Conservation (phyloP, 345 rosid species). For the Eucalyptus coolabah region DNA sequence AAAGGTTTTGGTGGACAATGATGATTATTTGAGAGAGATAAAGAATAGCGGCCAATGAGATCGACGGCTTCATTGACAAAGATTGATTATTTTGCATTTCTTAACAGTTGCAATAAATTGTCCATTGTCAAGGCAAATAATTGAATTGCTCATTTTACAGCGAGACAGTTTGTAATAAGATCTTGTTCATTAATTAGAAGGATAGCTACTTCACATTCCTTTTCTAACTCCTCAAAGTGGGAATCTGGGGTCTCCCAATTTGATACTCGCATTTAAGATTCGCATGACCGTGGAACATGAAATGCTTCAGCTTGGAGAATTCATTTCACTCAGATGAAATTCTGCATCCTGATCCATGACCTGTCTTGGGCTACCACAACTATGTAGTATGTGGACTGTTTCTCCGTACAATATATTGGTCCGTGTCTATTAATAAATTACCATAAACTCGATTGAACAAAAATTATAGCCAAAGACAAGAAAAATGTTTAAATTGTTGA, state of each 20-base stretch:
- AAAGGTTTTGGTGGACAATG: constrained; percentile 31
- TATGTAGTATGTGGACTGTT: neutral
- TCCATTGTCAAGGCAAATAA: neutral
- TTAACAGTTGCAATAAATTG: neutral
- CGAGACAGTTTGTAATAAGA: neutral
- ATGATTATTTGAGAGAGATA: constrained; percentile 24
- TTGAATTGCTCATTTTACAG: neutral
- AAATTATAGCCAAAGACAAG: neutral
- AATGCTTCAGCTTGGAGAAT: neutral
- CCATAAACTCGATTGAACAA: neutral
- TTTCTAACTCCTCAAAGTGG: neutral
- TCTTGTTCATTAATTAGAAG: neutral
- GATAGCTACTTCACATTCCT: neutral
- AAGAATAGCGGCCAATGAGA: neutral
- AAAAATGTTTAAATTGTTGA: neutral
- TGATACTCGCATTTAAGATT: neutral
- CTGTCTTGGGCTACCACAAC: neutral
- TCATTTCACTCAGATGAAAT: neutral
- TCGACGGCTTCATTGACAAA: neutral
- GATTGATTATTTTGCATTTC: neutral
- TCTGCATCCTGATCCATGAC: neutral
- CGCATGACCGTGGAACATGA: neutral
- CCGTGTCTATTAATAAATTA: neutral
- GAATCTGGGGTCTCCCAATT: neutral
- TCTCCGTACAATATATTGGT: neutral